These are phyloP conservation scores for Termitomyces sp. DNA, from an alignment of 768 basidiomycete species.

Conservation along the genomic window DNA sequence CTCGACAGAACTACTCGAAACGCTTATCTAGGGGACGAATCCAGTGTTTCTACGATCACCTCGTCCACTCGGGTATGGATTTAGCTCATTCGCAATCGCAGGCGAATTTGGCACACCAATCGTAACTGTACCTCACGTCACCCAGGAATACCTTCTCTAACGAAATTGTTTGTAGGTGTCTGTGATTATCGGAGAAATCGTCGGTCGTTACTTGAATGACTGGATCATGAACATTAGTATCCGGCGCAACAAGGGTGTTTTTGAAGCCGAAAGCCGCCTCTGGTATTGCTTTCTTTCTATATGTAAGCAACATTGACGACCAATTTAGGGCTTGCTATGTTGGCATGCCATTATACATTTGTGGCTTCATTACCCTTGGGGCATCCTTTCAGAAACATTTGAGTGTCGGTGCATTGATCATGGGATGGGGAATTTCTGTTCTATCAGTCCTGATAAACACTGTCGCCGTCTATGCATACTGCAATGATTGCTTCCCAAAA, in stretches of 20 bases:
- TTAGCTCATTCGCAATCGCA: constrained; percentile 33
- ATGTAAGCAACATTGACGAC: not conserved
- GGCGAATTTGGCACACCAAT: constrained; percentile 37
- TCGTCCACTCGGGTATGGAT: constrained; percentile 30
- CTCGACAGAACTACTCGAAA: constrained; percentile 16
- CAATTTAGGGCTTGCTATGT: constrained; percentile 45
- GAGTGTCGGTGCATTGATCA: constrained; percentile 41
- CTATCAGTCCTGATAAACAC: constrained; percentile 48
- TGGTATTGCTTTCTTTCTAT: constrained; percentile 26
- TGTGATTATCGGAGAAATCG: constrained; percentile 31
- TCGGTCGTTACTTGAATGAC: constrained; percentile 34
- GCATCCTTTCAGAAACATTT: constrained; percentile 44
- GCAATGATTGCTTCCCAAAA: constrained; percentile 45
- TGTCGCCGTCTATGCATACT: constrained; percentile 49
- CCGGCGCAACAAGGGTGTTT: constrained; percentile 32
- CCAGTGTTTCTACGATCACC: constrained; percentile 19
- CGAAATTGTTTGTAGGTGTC: constrained; percentile 19
- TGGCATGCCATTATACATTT: constrained; percentile 46
- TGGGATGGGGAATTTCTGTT: constrained; percentile 57
- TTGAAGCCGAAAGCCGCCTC: constrained; percentile 41
- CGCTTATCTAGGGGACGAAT: constrained; percentile 26
- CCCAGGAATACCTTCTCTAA: not conserved
- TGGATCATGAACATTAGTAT: constrained; percentile 27
- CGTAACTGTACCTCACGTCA: constrained; percentile 13
- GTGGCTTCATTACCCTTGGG: constrained; percentile 49